Base-by-base conservation (phyloP, 2,329 filamentous ascomycete genomes). In the Pseudofabraea citricarpa region DNA sequence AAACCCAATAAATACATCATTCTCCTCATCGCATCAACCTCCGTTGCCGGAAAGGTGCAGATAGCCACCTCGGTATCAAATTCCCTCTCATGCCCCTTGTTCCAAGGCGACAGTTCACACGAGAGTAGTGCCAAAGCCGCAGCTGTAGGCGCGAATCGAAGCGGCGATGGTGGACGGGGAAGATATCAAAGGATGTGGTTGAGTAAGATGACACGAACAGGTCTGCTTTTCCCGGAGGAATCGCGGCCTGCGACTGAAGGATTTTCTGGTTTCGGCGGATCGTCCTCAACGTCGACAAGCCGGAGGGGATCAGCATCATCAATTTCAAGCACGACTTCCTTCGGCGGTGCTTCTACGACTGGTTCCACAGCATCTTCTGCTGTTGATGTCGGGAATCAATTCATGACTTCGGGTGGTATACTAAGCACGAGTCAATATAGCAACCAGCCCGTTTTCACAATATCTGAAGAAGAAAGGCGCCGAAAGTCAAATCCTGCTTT, bases 171-270 rank as follows among this genome's bases (percentile, higher is more conserved):
- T 3, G 15, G 19, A 3, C 2, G 58, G 41, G 51, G 41, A 2
- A 51, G 58, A 4, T 60, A 62, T 33, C 57, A 56, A 44, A 54
- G 59, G 27, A 61, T 62, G 57, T 62, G 59, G 60, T 52, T 62
- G 6, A 54, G 54, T 4, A 61, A 59, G 41, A 55, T 62, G 58
- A 62, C 55, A 2, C 36, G 60, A 4, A 62, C 60, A 0, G 60
- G 60, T 1, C 46, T 52, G 9, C 43, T 62, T 20, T 62, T 62
- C 40, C 60, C 60, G 5, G 59, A 62, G 15, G 59, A 59, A 40
- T 62, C 59, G 1, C 43, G 56, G 12, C 54, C 60, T 5, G 59
- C 59, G 3, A 56, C 40, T 13, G 54, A 56, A 15, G 57, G 53
- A 2, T 62, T 59, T 48, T 54, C 54, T n/a, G 59, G 57, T 1